A percentile compares a stretch with the other conserved stretches of the same genome.
Evolutionary conservation across 2,329 filamentous ascomycete species (phyloP).

Genomic region (Zasmidium citrigriseum): DNA sequence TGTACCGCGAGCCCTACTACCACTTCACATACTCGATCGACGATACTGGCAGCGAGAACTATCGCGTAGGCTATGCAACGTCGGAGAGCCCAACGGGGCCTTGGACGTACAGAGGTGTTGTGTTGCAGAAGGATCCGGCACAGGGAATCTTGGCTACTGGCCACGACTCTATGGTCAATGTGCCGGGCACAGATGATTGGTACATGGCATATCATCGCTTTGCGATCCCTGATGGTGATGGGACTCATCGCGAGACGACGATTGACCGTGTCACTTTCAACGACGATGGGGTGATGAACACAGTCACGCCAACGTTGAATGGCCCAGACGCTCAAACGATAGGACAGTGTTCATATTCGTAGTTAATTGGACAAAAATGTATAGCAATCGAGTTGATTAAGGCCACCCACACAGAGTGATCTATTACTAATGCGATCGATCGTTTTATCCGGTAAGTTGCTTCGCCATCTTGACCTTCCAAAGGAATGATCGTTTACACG

Average conservation of each 20-base stretch:
- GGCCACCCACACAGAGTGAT: no score
- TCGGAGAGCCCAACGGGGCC: slow-evolving; percentile 41
- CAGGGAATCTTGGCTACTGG: slow-evolving; percentile 50
- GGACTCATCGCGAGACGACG: slow-evolving; percentile 46
- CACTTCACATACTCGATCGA: slow-evolving; percentile 53
- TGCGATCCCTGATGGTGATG: slow-evolving; percentile 47
- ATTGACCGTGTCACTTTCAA: slow-evolving; percentile 47
- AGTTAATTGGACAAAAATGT: no score
- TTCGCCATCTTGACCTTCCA: no score
- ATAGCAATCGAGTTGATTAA: no score
- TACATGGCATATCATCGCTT: slow-evolving; percentile 55
- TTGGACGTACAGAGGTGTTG: slow-evolving; percentile 48
- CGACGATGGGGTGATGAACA: slow-evolving; percentile 39
- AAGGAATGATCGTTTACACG: no score
- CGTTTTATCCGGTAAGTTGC: no score
- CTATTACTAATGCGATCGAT: no score
- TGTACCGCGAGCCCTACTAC: slow-evolving; percentile 48
- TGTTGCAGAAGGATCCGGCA: slow-evolving; percentile 45
- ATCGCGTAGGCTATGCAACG: slow-evolving; percentile 52
- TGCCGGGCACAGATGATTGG: slow-evolving; percentile 52
- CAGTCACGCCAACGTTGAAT: slow-evolving; percentile 41
- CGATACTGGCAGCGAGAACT: slow-evolving; percentile 49
- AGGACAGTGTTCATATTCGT: no score
- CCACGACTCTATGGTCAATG: slow-evolving; percentile 49
- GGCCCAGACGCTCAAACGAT: slow-evolving; percentile 19